Percentiles rank a stretch among this genome's conserved stretches.
Evolutionary conservation across 345 rosid species (phyloP).

Genomic region (Fremontodendron californicum): DNA sequence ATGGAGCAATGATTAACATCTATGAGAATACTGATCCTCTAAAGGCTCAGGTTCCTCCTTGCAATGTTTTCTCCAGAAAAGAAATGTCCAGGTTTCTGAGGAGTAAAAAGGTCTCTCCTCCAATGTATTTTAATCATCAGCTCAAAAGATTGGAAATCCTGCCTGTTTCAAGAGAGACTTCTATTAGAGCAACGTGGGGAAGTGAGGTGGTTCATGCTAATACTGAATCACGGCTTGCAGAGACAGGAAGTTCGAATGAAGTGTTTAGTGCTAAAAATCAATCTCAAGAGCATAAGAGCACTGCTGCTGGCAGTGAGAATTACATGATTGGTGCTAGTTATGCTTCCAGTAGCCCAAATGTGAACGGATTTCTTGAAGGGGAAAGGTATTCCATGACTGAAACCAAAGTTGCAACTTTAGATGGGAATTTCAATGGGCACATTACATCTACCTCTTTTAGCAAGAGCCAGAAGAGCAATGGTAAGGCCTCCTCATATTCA

Average conservation of each 20-base stretch:
- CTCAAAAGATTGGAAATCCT: constrained; percentile 36
- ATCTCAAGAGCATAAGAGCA: constrained; percentile 29
- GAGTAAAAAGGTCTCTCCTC: constrained; percentile 52
- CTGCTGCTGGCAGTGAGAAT: constrained; percentile 29
- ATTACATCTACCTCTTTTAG: constrained; percentile 27
- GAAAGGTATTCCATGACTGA: constrained; percentile 24
- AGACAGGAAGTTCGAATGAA: constrained; percentile 38
- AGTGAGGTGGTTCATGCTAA: constrained; percentile 22
- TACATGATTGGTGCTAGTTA: constrained; percentile 30
- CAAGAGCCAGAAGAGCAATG: constrained; percentile 29
- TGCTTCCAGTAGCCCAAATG: constrained; percentile 28
- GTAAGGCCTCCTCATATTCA: constrained; percentile 35
- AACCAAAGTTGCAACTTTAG: constrained; percentile 26
- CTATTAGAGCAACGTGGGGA: constrained; percentile 21
- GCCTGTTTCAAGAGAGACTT: constrained; percentile 34
- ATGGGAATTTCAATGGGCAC: constrained; percentile 31
- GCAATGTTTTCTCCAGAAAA: constrained; percentile 67
- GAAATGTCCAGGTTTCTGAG: constrained; percentile 76
- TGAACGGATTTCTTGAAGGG: constrained; percentile 23
- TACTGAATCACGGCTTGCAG: constrained; percentile 22
- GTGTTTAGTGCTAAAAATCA: constrained; percentile 18
- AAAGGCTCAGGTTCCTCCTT: constrained; percentile 78
- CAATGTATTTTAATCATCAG: constrained; percentile 42
- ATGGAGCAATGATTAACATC: constrained; percentile 31
- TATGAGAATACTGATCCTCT: constrained; percentile 57